Conservation (phyloP, 257 asterid genomes). For the Ajuga chamaepitys region DNA sequence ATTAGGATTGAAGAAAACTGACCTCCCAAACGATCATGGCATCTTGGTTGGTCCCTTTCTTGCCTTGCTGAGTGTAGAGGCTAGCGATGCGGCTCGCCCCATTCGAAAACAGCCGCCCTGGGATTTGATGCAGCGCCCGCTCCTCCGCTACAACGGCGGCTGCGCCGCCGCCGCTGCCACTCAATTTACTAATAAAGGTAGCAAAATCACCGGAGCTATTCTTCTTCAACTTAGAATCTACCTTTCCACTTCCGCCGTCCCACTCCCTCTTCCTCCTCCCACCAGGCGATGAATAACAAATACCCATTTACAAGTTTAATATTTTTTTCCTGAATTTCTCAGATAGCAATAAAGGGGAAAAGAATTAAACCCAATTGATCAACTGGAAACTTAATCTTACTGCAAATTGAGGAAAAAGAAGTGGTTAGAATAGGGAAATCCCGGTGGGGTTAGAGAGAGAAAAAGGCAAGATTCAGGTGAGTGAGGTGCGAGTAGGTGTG, state of each 20-base stretch:
- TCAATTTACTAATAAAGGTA: constrained; percentile 52
- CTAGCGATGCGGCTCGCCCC: constrained; percentile 63
- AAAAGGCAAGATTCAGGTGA: constrained; percentile 43
- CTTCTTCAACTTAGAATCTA: constrained; percentile 48
- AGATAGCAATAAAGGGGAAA: not conserved
- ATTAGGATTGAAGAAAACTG: constrained; percentile 5
- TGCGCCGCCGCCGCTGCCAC: constrained; percentile 44
- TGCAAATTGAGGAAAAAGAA: not conserved
- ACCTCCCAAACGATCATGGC: constrained; percentile 99
- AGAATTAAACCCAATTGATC: constrained; percentile 7
- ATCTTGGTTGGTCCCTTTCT: constrained; percentile 93
- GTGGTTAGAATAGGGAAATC: constrained; percentile 8
- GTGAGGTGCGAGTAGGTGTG: constrained; percentile 38
- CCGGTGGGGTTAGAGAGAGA: constrained; percentile 17
- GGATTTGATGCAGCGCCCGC: constrained; percentile 64
- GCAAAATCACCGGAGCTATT: constrained; percentile 57
- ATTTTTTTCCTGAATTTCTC: not conserved
- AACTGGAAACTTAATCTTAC: not conserved
- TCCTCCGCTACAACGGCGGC: constrained; percentile 60
- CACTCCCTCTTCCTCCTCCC: constrained; percentile 38
- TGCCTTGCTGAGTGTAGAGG: constrained; percentile 91
- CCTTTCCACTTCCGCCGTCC: constrained; percentile 27
- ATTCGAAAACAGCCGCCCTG: constrained; percentile 68
- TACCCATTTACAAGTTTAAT: constrained; percentile 52
- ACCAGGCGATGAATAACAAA: constrained; percentile 58